Conservation (phyloP, 2,329 filamentous ascomycete species). For the Sporothrix pseudoabietina region DNA sequence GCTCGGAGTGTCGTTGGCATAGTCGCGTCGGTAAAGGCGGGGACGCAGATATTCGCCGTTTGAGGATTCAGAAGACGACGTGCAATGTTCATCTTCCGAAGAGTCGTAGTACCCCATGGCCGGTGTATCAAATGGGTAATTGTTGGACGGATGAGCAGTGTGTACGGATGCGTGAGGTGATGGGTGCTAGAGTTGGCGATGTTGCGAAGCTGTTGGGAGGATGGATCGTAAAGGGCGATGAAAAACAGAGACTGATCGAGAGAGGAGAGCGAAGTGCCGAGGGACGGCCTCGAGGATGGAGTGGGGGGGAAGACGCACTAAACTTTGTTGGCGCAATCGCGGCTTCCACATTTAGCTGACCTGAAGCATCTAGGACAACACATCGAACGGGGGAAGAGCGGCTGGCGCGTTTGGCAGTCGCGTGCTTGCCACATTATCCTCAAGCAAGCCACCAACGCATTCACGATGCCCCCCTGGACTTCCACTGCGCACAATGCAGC, state of each 20-base stretch:
- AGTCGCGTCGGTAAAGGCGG: not conserved
- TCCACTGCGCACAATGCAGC: no score
- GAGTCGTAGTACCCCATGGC: no score
- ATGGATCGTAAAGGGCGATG: not conserved
- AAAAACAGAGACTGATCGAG: not conserved
- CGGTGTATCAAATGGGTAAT: not conserved
- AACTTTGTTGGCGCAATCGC: not conserved
- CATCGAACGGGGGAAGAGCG: not conserved
- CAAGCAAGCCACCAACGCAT: no score
- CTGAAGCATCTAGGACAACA: not conserved
- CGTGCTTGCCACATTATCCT: no score
- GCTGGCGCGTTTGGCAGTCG: not conserved
- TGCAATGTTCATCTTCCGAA: no score
- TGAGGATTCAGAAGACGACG: not conserved
- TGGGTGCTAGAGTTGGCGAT: not conserved
- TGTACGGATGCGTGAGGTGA: not conserved
- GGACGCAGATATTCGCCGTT: not conserved
- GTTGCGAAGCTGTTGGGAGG: not conserved
- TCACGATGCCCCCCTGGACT: no score
- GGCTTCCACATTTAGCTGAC: not conserved
- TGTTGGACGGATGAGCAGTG: not conserved
- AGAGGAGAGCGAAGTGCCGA: no score
- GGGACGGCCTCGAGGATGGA: not conserved
- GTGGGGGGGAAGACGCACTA: not conserved
- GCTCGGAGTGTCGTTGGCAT: not conserved